These are phyloP conservation scores for Cubamyces sp. DNA, from an alignment of 768 basidiomycete genomes.

Conservation along the genomic window DNA sequence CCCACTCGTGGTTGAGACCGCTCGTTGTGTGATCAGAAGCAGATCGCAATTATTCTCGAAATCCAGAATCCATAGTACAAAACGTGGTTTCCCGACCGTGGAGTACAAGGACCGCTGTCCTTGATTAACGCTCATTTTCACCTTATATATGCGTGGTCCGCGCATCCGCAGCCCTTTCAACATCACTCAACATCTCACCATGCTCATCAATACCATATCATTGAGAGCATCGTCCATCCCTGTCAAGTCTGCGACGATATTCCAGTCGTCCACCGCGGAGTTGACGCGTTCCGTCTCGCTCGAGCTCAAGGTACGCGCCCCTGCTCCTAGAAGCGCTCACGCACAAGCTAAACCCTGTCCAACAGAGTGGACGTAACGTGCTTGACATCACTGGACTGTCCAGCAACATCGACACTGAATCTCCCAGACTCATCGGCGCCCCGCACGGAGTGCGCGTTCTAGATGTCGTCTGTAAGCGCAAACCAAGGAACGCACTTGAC, in stretches of 20 bases:
- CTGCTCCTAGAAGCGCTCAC: neutral
- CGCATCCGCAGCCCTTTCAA: no score
- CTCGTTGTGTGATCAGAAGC: no score
- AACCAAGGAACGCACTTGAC: conserved; percentile 17
- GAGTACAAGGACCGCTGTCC: no score
- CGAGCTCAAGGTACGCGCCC: conserved; percentile 47
- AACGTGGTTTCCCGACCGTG: no score
- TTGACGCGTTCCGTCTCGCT: conserved; percentile 54
- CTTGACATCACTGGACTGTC: conserved; percentile 53
- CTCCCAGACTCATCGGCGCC: conserved; percentile 56
- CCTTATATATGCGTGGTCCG: no score
- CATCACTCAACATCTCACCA: no score
- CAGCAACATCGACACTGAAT: conserved; percentile 53
- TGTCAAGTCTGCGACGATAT: conserved; percentile 60
- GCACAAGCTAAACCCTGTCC: conserved; percentile 1
- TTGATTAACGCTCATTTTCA: no score
- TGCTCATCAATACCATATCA: no score
- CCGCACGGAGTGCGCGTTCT: conserved; percentile 49
- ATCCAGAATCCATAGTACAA: no score
- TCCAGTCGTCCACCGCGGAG: conserved; percentile 59
- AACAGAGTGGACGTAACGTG: conserved; percentile 57
- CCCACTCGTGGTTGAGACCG: no score
- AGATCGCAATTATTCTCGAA: no score
- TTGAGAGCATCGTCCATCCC: conserved; percentile 38
- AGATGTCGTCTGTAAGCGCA: conserved; percentile 53